Evolutionary conservation across 352 stramenopile genomes (phyloP), one percentile per base, ranked within the genome.

Genomic region (Plasmopara halstedii): DNA sequence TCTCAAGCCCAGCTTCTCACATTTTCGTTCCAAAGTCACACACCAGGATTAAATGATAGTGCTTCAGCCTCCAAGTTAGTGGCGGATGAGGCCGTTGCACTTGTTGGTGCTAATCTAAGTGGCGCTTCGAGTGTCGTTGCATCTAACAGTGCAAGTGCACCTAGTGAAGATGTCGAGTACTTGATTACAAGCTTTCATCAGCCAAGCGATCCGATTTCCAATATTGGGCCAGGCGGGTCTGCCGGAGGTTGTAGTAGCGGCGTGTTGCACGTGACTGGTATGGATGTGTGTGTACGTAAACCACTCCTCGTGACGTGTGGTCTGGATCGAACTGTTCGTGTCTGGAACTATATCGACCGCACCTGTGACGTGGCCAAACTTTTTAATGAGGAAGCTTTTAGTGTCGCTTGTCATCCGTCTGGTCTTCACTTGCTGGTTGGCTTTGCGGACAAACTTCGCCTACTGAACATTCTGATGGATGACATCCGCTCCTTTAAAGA

Each of bases 261-360:
- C 1, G 58, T 73, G 14, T 44, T 78, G 43, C 73, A 85, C 46
- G 64, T 90, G 27, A 90, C 78, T 18, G 78, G 89, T 29, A 87
- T 98, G 75, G 91, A 97, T 55, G 79, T 96, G 6, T 96, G 86
- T 52, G 69, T 95, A 14, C 77, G 90, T 22, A 97, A 97, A 58
- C 87, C 88, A 6, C 79, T 96, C 4, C 58, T 95, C 9, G 84
- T 94, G 19, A 97, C 89, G 6, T 96, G 84, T 42, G 81, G 83
- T 5, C 67, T 94, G 35, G 91, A 97, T 58, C 61, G 67, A 35
- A 93, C 81, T 2, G 72, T 97, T 11, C 77, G 88, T 23, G 73
- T 97, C 20, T 97, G 89, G 91, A 97, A 97, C 60, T 97, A 96
- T 59, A 65, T 95, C 18, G 84, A 95, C 35, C 83, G 88, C 11